Percentiles rank a stretch among this genome's conserved stretches.
These are phyloP conservation scores for Echria macrotheca DNA, from an alignment of 495 filamentous ascomycete species.

Conservation along the genomic window DNA sequence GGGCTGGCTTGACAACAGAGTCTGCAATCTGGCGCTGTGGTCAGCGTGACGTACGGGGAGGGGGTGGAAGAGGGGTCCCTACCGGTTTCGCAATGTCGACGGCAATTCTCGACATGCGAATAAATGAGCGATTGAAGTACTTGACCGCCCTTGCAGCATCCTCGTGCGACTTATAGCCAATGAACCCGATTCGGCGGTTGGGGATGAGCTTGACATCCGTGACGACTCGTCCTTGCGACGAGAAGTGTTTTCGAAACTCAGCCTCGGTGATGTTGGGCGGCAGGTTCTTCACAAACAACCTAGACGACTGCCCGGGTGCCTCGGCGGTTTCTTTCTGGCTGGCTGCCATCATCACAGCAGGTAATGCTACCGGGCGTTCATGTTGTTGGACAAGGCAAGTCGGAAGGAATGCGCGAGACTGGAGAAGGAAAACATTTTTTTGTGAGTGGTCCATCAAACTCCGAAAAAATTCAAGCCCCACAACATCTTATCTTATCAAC, in stretches of 20 bases:
- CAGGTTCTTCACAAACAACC: conserved; percentile 86
- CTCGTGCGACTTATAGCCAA: conserved; percentile 82
- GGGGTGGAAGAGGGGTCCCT: conserved; percentile 16
- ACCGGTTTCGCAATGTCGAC: conserved; percentile 90
- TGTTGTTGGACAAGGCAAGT: conserved; percentile 7
- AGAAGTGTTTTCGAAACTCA: conserved; percentile 84
- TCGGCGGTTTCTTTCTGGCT: conserved; percentile 14
- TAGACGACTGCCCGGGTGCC: conserved; percentile 58
- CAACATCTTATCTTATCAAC: conserved; percentile 21
- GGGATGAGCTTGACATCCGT: conserved; percentile 90
- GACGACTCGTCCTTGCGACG: conserved; percentile 59
- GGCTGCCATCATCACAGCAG: conserved; percentile 14
- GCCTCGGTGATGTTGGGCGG: conserved; percentile 68
- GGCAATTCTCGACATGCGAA: conserved; percentile 90
- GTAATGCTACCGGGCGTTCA: conserved; percentile 20
- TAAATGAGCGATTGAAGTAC: conserved; percentile 91
- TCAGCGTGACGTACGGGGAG: background rate
- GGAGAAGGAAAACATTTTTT: background rate
- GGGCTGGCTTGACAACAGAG: conserved; percentile 13
- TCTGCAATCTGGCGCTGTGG: conserved; percentile 23
- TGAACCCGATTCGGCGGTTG: conserved; percentile 85
- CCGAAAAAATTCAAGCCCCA: conserved; percentile 17
- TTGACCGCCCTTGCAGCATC: conserved; percentile 77
- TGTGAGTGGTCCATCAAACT: background rate
- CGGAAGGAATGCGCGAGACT: background rate